Evolutionary conservation across 495 filamentous ascomycete genomes (phyloP).

Genomic region (Neurospora pannonica): DNA sequence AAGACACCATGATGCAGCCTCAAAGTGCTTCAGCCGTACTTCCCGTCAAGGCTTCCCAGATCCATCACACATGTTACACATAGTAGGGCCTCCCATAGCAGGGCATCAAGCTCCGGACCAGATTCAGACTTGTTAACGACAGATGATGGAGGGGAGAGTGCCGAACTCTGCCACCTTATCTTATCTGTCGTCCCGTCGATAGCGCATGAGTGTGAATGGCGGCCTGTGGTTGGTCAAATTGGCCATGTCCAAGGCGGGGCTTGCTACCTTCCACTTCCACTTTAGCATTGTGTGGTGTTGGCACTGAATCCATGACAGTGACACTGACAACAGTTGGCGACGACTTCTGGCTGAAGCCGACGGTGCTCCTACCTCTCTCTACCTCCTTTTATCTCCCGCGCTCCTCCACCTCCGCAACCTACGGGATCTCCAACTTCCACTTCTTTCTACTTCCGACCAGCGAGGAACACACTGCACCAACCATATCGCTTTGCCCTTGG

Average conservation of each 20-base stretch:
- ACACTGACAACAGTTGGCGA: neutral
- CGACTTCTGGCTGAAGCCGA: neutral
- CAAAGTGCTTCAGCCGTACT: neutral
- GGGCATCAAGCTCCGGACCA: neutral
- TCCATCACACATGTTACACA: neutral
- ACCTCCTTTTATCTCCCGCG: neutral
- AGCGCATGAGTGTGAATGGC: neutral
- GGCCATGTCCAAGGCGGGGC: neutral
- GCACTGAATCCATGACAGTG: neutral
- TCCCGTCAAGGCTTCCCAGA: neutral
- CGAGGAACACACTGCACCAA: neutral
- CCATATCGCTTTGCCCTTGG: neutral
- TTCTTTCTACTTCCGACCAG: neutral
- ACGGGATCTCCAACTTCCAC: neutral
- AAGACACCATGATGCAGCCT: neutral
- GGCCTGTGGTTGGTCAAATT: neutral
- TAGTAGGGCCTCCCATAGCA: neutral
- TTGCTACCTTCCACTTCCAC: neutral
- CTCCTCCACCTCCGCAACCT: neutral
- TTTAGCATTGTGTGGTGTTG: neutral
- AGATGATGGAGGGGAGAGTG: neutral
- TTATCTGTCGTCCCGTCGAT: neutral
- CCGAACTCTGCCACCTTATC: neutral
- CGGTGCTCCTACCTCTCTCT: neutral
- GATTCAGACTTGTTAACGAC: neutral